phyloP scores from a whole-genome alignment of 371 early-diverging fungal genomes.

The Chytridium lagenaria region DNA sequence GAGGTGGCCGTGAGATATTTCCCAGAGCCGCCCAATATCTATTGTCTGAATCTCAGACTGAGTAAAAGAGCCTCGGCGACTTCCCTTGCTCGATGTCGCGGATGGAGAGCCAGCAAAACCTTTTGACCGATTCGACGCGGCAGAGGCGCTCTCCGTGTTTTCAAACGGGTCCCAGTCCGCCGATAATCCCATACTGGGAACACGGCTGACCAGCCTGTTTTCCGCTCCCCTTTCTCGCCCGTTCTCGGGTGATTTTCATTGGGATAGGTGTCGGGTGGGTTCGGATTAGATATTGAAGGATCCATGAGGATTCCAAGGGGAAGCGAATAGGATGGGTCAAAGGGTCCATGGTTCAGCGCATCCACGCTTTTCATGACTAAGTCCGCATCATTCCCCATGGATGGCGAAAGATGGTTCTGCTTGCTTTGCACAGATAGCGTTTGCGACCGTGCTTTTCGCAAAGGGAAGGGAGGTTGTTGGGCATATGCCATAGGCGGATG shows the following conservation, averaged over 20 bases:
- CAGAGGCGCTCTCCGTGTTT: conserved; percentile 15
- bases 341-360: background rate
- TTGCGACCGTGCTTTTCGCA: conserved; percentile 39
- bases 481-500: background rate
- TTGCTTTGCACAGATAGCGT: conserved; percentile 10
- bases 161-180: conserved; percentile 48
- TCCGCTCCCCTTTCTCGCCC: conserved; percentile 51
- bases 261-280: conserved; percentile 5
- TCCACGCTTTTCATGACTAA: background rate
- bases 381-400: conserved; percentile 6
- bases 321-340: background rate
- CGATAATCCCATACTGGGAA: conserved; percentile 38
- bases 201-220: conserved; percentile 39
- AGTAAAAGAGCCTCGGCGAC: conserved; percentile 10
- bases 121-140: background rate
- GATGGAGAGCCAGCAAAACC: background rate
- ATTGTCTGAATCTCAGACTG: conserved; percentile 2
- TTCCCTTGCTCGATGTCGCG: background rate
- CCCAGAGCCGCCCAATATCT: conserved; percentile 16
- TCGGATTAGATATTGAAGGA: conserved; percentile 8
- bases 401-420: background rate
- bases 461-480: conserved; percentile 23
- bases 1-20: conserved; percentile 10
- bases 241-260: conserved; percentile 47
- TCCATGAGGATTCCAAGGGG: conserved; percentile 5